These are phyloP conservation scores for Protomyces gravidus DNA, from an alignment of 1,139 yeast species.

Conservation along the genomic window DNA sequence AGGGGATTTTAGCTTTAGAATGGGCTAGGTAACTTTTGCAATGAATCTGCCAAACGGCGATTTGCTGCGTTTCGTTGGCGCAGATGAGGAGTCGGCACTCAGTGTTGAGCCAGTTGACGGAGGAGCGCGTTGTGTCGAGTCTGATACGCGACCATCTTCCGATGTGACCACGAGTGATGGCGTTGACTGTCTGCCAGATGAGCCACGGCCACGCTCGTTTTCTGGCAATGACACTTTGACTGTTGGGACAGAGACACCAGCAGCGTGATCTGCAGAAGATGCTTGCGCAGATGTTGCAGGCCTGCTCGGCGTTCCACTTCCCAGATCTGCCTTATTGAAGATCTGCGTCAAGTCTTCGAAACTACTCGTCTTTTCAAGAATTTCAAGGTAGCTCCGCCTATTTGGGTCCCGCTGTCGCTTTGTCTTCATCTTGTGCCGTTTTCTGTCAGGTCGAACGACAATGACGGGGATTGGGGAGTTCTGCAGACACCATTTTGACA, in stretches of 20 bases:
- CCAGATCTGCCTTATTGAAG: not conserved
- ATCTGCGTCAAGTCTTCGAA: slow-evolving; percentile 14
- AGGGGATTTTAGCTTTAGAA: not conserved
- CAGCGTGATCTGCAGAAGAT: not conserved
- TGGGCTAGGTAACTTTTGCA: not conserved
- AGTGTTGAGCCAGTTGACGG: not conserved
- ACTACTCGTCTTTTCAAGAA: slow-evolving; percentile 34
- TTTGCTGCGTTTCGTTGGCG: not conserved
- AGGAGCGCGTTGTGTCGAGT: not conserved
- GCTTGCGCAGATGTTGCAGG: not conserved
- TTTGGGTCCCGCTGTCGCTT: slow-evolving; percentile 42
- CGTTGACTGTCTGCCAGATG: not conserved
- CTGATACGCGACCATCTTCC: not conserved
- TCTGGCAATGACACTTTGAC: not conserved
- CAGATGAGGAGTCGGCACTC: not conserved
- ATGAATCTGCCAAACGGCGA: not conserved
- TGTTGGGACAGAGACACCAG: not conserved
- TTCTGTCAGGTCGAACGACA: slow-evolving; percentile 57
- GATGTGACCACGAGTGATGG: not conserved
- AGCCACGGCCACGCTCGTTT: not conserved
- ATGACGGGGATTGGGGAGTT: slow-evolving; percentile 66
- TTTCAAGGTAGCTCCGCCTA: slow-evolving; percentile 36
- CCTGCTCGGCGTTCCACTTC: not conserved
- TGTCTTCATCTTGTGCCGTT: slow-evolving; percentile 40
- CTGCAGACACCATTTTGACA: slow-evolving; percentile 60